phyloP scores from a whole-genome alignment of 148 eudicot species.

The Salicornia ramosissima region DNA sequence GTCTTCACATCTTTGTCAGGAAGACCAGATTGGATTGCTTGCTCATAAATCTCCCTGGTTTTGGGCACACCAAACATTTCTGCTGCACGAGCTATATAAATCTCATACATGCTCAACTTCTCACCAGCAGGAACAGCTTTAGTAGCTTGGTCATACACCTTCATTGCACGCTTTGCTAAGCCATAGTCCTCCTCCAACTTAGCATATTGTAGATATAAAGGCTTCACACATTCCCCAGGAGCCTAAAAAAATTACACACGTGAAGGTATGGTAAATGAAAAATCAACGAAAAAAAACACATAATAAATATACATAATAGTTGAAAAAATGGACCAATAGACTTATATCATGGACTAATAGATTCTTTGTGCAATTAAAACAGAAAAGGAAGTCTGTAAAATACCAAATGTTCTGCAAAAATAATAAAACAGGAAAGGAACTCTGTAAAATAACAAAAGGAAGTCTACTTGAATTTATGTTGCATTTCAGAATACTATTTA shows the following conservation, averaged over 20 bases:
- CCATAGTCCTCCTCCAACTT: constrained; percentile 91
- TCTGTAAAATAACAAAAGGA: not conserved
- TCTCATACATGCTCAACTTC: constrained; percentile 92
- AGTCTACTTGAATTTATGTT: not conserved
- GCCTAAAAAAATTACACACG: constrained; percentile 44
- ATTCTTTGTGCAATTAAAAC: not conserved
- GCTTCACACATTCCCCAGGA: constrained; percentile 83
- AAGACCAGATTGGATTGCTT: constrained; percentile 85
- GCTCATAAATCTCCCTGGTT: constrained; percentile 88
- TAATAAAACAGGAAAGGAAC: not conserved
- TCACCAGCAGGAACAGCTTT: constrained; percentile 82
- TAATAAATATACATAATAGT: not conserved
- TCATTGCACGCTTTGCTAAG: constrained; percentile 88
- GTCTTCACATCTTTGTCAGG: constrained; percentile 84
- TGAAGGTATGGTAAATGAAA: not conserved
- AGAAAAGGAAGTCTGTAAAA: not conserved
- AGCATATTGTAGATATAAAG: constrained; percentile 81
- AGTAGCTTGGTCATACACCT: constrained; percentile 84
- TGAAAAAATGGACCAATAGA: not conserved
- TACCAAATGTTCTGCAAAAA: not conserved
- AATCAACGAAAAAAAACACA: not conserved
- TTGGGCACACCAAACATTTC: constrained; percentile 92
- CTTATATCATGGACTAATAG: not conserved
- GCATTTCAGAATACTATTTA: not conserved
- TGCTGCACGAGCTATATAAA: constrained; percentile 87